Conservation (phyloP, 192 early-diverging fungal genomes). For the Podila epigama region DNA sequence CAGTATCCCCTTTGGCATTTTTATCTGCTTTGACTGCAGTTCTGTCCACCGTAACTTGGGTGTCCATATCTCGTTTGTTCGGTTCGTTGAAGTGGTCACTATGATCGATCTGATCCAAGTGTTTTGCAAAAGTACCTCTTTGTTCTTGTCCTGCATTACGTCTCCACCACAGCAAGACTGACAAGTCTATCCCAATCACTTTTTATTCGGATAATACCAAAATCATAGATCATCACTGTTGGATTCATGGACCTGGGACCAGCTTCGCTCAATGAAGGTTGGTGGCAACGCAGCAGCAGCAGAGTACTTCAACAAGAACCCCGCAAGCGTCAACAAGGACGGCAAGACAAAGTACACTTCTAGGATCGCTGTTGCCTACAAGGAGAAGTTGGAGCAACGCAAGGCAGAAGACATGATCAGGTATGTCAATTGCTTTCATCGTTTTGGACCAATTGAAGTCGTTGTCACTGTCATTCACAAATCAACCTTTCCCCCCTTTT, state of each 20-base stretch:
- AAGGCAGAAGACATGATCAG: constrained; percentile 71
- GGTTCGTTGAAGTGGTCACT: constrained; percentile 60
- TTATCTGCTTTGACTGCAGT: constrained; percentile 96
- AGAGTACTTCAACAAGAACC: constrained; percentile 86
- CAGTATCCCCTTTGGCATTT: constrained; percentile 92
- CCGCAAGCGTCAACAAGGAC: constrained; percentile 66
- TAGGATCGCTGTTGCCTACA: constrained; percentile 79
- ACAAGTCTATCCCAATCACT: too few species aligned
- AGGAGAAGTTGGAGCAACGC: constrained; percentile 74
- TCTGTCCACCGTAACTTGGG: constrained; percentile 96
- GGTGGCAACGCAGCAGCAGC: constrained; percentile 86
- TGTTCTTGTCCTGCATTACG: background rate
- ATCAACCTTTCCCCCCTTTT: too few species aligned
- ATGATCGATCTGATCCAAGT: background rate
- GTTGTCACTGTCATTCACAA: too few species aligned
- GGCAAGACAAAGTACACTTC: constrained; percentile 85
- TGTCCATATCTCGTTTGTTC: constrained; percentile 97
- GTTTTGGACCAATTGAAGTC: too few species aligned
- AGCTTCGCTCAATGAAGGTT: constrained; percentile 88
- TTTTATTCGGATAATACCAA: background rate
- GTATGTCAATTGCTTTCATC: constrained; percentile 13
- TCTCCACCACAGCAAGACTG: too few species aligned
- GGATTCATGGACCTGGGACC: constrained; percentile 93
- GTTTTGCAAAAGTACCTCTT: background rate
- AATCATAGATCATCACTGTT: constrained; percentile 77